Evolutionary conservation across 2,329 filamentous ascomycete species (phyloP).

Genomic region (Ophiostoma montium): DNA sequence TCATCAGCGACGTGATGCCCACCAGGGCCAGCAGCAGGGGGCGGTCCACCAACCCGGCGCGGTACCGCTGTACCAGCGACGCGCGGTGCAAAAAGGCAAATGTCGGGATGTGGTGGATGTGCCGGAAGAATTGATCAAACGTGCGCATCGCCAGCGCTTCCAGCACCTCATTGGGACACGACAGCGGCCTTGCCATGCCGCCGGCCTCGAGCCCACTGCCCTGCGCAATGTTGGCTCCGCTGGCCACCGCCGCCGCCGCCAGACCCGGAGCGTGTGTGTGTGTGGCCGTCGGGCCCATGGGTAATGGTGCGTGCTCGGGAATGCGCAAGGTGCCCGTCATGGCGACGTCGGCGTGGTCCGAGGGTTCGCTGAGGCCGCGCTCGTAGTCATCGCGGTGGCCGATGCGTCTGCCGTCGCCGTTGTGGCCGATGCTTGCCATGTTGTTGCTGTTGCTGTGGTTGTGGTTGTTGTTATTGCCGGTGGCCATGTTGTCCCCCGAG

Average conservation of each 20-base stretch:
- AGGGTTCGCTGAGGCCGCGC: constrained; percentile 17
- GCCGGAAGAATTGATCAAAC: constrained; percentile 43
- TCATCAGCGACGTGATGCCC: constrained; percentile 41
- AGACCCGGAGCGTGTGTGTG: not conserved
- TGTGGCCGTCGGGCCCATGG: not conserved
- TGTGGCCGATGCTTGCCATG: constrained; percentile 7
- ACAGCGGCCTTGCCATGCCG: not conserved
- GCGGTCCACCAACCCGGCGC: constrained; percentile 40
- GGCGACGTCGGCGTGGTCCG: constrained; percentile 9
- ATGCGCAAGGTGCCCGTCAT: not conserved
- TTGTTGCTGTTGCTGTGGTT: not conserved
- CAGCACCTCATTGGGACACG: constrained; percentile 25
- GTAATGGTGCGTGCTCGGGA: not conserved
- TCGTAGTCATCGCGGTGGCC: constrained; percentile 11
- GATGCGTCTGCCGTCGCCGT: constrained; percentile 14
- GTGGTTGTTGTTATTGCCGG: not conserved
- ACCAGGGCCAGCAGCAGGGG: constrained; percentile 39
- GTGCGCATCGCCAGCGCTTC: constrained; percentile 36
- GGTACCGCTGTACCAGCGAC: constrained; percentile 45
- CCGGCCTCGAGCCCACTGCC: constrained; percentile 4
- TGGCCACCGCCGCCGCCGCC: not conserved
- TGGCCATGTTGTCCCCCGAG: not conserved
- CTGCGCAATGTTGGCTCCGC: not conserved
- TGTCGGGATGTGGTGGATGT: constrained; percentile 44
- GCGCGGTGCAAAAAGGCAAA: constrained; percentile 45